Evolutionary conservation across 148 eudicot species (phyloP).

Genomic region (Silene conica): DNA sequence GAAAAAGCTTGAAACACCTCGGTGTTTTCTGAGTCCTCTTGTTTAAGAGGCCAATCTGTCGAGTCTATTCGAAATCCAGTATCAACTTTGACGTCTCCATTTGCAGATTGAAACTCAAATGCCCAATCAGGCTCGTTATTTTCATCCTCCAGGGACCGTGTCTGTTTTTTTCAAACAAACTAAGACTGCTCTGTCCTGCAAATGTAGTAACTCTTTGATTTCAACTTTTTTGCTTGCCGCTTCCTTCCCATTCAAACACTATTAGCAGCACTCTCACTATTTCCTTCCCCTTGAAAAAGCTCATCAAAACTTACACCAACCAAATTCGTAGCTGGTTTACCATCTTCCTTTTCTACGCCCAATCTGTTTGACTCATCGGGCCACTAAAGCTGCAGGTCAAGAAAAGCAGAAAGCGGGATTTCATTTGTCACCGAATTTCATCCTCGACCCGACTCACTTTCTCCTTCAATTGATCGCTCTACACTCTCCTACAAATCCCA

Average conservation of each 20-base stretch:
- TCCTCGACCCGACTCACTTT: conserved; percentile 34
- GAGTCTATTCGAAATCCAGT: conserved; percentile 43
- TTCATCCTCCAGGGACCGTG: conserved; percentile 29
- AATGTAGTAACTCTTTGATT: conserved; percentile 26
- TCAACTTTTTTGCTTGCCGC: conserved; percentile 19
- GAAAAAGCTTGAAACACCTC: conserved; percentile 24
- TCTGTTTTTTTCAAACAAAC: conserved; percentile 35
- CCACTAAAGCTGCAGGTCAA: conserved; percentile 63
- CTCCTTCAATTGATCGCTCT: conserved; percentile 39
- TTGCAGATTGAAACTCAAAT: conserved; percentile 74
- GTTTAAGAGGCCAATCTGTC: conserved; percentile 32
- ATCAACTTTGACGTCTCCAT: conserved; percentile 32
- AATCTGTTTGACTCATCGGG: conserved; percentile 45
- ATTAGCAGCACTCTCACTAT: conserved; percentile 23
- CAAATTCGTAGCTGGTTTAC: conserved; percentile 34
- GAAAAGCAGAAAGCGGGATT: conserved; percentile 52
- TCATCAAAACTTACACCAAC: conserved; percentile 50
- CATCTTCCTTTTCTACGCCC: conserved; percentile 33
- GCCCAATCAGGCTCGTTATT: conserved; percentile 59
- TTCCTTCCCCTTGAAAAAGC: conserved; percentile 32
- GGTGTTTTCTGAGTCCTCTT: conserved; percentile 22
- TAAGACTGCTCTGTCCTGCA: conserved; percentile 33
- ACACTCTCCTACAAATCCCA: conserved; percentile 58
- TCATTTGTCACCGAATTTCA: conserved; percentile 39
- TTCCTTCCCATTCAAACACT: conserved; percentile 25